Evolutionary conservation across 768 basidiomycete genomes (phyloP), one percentile per base, ranked within the genome.

Genomic region (Suillus luteus): DNA sequence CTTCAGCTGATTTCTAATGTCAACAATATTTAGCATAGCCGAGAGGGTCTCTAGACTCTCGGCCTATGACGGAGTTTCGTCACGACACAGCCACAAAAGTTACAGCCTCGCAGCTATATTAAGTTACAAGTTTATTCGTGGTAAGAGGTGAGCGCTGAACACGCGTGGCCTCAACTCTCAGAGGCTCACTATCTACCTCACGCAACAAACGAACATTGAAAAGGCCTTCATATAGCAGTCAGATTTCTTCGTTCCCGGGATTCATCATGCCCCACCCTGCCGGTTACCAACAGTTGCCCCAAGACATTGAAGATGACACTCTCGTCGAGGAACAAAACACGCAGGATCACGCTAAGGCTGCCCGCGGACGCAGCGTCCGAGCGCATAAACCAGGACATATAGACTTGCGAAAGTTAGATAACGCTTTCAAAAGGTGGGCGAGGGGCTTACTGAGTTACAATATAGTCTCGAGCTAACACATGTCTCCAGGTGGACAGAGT

Each of bases 381-480:
- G 65, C 75, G 33, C 72, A 69, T 38, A 77, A 83, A 62, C 84
- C 88, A 52, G 87, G 87, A 51, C 86, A 84, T 69, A 90, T 94
- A 70, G 92, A 94, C 81, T 77, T 94, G 63, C 83, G 85, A 46
- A 91, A 91, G 70, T 73, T 94, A 63, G 92, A 94, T 72, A 85
- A 81, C 71, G 92, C 92, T 7, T 94, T 94, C 80, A 93, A 93
- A 76, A 83, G 90, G 88, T 87, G 55, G 48, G 79, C 49, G 52
- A 11, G 38, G 24, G 24, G 64, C 37, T 46, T 31, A 38, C 48
- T 48, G 27, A 10, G 60, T 38, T 55, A n/a, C 48, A 41, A 61
- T 22, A 6, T 14, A 59, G 35, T 38, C 41, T 46, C 58, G 60
- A 54, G 38, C 55, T 57, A 46, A 11, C 51, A 60, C 12, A 49